Conservation (phyloP, 2,329 filamentous ascomycete species). For the Colletotrichum orbiculare region DNA sequence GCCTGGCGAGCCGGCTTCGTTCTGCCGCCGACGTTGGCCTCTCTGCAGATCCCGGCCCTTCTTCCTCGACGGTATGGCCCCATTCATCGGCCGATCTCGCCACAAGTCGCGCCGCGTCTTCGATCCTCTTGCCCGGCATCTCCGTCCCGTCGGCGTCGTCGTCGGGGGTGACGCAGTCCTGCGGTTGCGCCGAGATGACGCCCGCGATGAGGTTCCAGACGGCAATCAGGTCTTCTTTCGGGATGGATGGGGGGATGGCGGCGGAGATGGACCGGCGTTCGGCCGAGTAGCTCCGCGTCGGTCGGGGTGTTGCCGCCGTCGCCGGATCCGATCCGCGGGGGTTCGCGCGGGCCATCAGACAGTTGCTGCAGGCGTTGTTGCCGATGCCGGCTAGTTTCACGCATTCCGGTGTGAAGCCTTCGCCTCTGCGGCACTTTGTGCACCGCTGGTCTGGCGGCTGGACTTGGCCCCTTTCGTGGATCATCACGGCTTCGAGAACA, state of each 20-base stretch:
- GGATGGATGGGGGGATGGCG: slow-evolving; percentile 35
- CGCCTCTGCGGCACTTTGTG: slow-evolving; percentile 39
- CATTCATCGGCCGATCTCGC: slow-evolving; percentile 42
- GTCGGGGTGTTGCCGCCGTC: slow-evolving; percentile 1
- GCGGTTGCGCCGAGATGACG: slow-evolving; percentile 98
- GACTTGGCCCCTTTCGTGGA: slow-evolving; percentile 41
- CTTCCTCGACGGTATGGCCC: slow-evolving; percentile 35
- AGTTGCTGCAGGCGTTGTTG: slow-evolving; percentile 41
- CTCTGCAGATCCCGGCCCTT: not conserved
- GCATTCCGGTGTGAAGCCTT: slow-evolving; percentile 41
- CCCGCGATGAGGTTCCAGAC: slow-evolving; percentile 43
- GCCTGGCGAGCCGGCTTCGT: slow-evolving; percentile 18
- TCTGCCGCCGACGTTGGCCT: slow-evolving; percentile 2
- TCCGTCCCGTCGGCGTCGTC: slow-evolving; percentile 65
- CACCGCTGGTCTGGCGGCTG: slow-evolving; percentile 37
- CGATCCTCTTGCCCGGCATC: slow-evolving; percentile 41
- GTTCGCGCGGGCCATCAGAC: slow-evolving; percentile 38
- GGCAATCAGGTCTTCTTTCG: slow-evolving; percentile 41
- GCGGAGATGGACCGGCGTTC: slow-evolving; percentile 36
- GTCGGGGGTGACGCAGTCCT: slow-evolving; percentile 88
- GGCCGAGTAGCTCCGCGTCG: slow-evolving; percentile 29
- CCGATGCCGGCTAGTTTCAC: slow-evolving; percentile 38
- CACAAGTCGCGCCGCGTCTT: slow-evolving; percentile 41
- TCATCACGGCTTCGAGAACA: slow-evolving; percentile 40
- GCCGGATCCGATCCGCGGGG: slow-evolving; percentile 5